Evolutionary conservation across 2,329 filamentous ascomycete genomes (phyloP).

Genomic region (Fusarium hostae): DNA sequence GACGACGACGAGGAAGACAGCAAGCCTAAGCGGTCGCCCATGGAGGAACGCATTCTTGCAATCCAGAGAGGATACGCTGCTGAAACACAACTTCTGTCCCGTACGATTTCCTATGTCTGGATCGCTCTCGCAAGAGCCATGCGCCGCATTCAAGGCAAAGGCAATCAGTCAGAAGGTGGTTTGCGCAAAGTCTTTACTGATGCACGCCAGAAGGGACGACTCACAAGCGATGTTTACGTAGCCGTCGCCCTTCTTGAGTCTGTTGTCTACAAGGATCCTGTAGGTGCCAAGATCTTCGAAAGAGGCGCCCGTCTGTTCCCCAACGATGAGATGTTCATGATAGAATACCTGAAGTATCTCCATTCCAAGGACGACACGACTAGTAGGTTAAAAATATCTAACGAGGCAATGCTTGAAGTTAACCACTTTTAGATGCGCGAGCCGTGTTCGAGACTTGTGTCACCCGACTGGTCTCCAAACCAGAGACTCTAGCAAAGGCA

Average conservation of each 20-base stretch:
- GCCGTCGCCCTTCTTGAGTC: constrained; percentile 93
- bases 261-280: constrained; percentile 92
- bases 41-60: constrained; percentile 71
- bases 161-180: constrained; percentile 73
- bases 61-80: constrained; percentile 75
- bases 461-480: constrained; percentile 80
- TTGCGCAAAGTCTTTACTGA: constrained; percentile 90
- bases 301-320: constrained; percentile 93
- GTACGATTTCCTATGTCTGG: constrained; percentile 92
- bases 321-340: constrained; percentile 90
- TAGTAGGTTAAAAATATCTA: constrained; percentile 68
- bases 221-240: constrained; percentile 95
- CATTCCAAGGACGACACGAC: constrained; percentile 93
- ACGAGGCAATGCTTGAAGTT: constrained; percentile 15
- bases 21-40: constrained; percentile 62
- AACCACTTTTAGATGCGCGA: constrained; percentile 75
- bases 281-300: constrained; percentile 95
- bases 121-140: constrained; percentile 94
- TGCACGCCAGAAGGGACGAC: constrained; percentile 84
- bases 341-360: constrained; percentile 96
- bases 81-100: constrained; percentile 80
- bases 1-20: constrained; percentile 60
- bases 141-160: constrained; percentile 91
- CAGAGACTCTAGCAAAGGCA: constrained; percentile 77
- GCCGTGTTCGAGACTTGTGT: constrained; percentile 97